Evolutionary conservation across 169 alveolate species (phyloP), one percentile per base, ranked within the genome.

Genomic region (Cryptosporidium viatorum): DNA sequence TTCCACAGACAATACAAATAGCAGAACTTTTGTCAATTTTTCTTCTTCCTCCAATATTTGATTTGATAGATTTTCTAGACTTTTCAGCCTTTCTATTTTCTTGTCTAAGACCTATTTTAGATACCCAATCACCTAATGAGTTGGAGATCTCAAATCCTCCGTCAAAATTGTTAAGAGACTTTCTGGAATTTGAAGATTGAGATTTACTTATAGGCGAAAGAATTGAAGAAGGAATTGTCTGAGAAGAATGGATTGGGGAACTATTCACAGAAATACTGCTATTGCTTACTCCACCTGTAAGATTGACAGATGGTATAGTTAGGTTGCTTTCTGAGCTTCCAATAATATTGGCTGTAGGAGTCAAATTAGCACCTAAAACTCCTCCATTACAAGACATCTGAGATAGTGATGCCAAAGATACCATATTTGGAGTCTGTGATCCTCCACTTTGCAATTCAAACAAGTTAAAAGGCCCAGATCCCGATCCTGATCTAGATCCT

Each of bases 1-100:
- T 80, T 21, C 89, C 89, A 48, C 89, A 80, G 26, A 80, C 75
- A 23, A 65, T 45, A 50, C 89, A 80, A 41, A 80, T 39, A 3
- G 89, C 89, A 65, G 89, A 80, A 45, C 74, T 80, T 37, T 80
- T 80, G 51, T 80, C 89, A n/a, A 80, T 80, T 31, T 80, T 80
- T 37, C 89, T 80, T 65, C 89, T 80, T 18, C 80, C 89, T 14
- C 89, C 89, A 43, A 43, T 21, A 41, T 23, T 43, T 16, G 80
- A 23, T 48, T 80, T 70, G 23, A 70, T 45, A n/a, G 84, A 39
- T 16, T 70, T 45, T 70, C 65, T 70, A 23, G 58, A 2, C 41
- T 59, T 73, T 10, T 73, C 86, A 8, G 62, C 23, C n/a, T 73
- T 73, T 29, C 86, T 73, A 39, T 31, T 18, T 21, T 59, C 37